A percentile compares a stretch with the other conserved stretches of the same genome.
Conservation (phyloP, 345 rosid genomes). For the Salix brachista region DNA sequence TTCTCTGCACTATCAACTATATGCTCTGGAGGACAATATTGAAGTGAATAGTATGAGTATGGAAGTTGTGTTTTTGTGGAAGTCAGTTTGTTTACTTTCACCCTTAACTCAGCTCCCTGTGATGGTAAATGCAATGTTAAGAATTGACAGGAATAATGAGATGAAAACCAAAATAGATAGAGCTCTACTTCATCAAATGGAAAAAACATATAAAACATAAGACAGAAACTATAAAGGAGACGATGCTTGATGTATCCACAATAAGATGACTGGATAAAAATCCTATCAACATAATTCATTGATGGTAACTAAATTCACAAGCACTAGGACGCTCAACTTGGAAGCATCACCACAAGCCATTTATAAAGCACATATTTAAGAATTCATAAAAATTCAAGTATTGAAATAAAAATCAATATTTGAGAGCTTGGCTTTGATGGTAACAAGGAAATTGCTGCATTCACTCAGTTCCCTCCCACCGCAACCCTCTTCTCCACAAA, state of each 20-base stretch:
- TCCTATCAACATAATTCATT: neutral
- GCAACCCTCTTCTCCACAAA: neutral
- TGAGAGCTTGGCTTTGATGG: neutral
- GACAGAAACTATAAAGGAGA: neutral
- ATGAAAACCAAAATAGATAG: neutral
- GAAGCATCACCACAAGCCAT: neutral
- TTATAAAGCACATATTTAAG: neutral
- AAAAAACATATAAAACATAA: neutral
- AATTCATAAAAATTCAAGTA: neutral
- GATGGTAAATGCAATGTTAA: slow-evolving; percentile 11
- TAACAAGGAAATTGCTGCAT: neutral
- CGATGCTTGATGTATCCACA: neutral
- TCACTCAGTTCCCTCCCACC: neutral
- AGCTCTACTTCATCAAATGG: neutral
- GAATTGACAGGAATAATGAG: neutral
- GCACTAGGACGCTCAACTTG: neutral
- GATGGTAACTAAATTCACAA: neutral
- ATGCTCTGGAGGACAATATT: slow-evolving; percentile 52
- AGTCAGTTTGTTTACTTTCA: slow-evolving; percentile 86
- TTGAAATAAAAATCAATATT: neutral
- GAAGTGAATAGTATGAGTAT: slow-evolving; percentile 70
- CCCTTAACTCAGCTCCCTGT: slow-evolving; percentile 76
- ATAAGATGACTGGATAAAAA: neutral
- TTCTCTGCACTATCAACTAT: slow-evolving; percentile 86
- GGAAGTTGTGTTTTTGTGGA: slow-evolving; percentile 95